These are phyloP conservation scores for Paecilomyces sp. DNA, from an alignment of 2,329 filamentous ascomycete genomes.

Conservation along the genomic window DNA sequence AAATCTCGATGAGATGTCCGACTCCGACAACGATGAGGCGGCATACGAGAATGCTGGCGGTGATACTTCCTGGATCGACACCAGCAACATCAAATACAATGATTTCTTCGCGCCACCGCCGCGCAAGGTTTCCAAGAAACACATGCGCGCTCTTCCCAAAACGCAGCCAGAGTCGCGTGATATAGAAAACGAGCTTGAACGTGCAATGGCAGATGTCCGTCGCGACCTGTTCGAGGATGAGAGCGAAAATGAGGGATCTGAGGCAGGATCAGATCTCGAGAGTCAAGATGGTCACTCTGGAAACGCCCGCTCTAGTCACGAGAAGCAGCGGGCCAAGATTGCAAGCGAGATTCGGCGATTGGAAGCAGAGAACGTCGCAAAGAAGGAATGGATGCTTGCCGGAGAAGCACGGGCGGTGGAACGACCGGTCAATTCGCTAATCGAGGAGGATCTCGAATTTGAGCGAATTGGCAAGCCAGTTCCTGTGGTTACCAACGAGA, in stretches of 20 bases:
- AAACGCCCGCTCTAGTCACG: conserved; percentile 60
- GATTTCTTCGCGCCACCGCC: conserved; percentile 89
- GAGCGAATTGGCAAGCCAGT: conserved; percentile 93
- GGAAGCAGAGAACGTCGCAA: conserved; percentile 80
- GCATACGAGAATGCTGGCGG: conserved; percentile 50
- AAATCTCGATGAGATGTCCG: conserved; percentile 54
- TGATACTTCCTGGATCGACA: conserved; percentile 59
- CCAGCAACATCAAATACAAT: conserved; percentile 82
- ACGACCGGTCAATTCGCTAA: conserved; percentile 80
- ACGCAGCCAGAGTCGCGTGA: conserved; percentile 40
- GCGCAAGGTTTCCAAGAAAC: conserved; percentile 57
- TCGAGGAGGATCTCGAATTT: conserved; percentile 93
- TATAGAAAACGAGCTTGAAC: conserved; percentile 62
- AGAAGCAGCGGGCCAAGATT: conserved; percentile 77
- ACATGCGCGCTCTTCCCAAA: conserved; percentile 48
- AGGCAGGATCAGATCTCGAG: conserved; percentile 49
- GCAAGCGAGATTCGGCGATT: conserved; percentile 85
- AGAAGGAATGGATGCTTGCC: conserved; percentile 81
- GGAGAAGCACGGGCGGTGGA: conserved; percentile 81
- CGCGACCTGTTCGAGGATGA: conserved; percentile 85
- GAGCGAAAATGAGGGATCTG: conserved; percentile 57
- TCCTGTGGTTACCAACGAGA: conserved; percentile 84
- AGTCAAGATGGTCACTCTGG: conserved; percentile 14
- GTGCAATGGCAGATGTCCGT: conserved; percentile 78
- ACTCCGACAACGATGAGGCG: conserved; percentile 56